Conservation (phyloP, 2,329 filamentous ascomycete species). For the Emmonsiellopsis sp. region DNA sequence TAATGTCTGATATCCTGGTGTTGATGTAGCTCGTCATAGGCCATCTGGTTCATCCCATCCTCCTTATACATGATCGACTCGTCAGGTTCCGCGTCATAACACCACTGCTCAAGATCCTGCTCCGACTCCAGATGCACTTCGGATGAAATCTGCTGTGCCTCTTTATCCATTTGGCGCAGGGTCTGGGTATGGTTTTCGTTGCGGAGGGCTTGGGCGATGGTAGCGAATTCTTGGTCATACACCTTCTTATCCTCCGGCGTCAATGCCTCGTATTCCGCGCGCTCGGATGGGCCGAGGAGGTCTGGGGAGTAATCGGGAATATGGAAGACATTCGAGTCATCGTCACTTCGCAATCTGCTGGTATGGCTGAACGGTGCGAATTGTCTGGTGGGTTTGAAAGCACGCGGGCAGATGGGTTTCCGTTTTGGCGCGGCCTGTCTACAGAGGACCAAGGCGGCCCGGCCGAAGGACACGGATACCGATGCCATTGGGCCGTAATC, state of each 20-base stretch:
- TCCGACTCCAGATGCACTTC: too few relatives aligned
- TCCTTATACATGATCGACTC: slow-evolving; percentile 40
- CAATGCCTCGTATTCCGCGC: slow-evolving; percentile 2
- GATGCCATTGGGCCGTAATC: slow-evolving; percentile 29
- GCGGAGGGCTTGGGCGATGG: background rate
- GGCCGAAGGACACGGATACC: slow-evolving; percentile 30
- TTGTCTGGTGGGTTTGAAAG: background rate
- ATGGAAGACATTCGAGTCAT: background rate
- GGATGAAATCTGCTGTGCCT: slow-evolving; percentile 5
- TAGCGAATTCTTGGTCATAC: slow-evolving; percentile 20
- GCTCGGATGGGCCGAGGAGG: background rate
- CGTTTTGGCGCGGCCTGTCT: slow-evolving; percentile 19
- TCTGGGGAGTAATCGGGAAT: slow-evolving; percentile 1
- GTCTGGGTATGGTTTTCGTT: background rate
- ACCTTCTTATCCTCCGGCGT: slow-evolving; percentile 25
- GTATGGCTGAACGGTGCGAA: background rate
- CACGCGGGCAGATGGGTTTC: slow-evolving; percentile 3
- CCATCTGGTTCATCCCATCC: slow-evolving; percentile 75
- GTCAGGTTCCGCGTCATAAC: slow-evolving; percentile 21
- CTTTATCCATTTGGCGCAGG: slow-evolving; percentile 2
- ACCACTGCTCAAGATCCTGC: slow-evolving; percentile 38
- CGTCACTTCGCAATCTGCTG: background rate
- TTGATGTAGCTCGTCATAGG: slow-evolving; percentile 78
- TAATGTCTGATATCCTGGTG: slow-evolving; percentile 85
- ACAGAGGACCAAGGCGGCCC: slow-evolving; percentile 24